Percentiles rank a stretch among this genome's conserved stretches.
phyloP scores from a whole-genome alignment of 495 filamentous ascomycete genomes.

The Aspergillus indologenus region DNA sequence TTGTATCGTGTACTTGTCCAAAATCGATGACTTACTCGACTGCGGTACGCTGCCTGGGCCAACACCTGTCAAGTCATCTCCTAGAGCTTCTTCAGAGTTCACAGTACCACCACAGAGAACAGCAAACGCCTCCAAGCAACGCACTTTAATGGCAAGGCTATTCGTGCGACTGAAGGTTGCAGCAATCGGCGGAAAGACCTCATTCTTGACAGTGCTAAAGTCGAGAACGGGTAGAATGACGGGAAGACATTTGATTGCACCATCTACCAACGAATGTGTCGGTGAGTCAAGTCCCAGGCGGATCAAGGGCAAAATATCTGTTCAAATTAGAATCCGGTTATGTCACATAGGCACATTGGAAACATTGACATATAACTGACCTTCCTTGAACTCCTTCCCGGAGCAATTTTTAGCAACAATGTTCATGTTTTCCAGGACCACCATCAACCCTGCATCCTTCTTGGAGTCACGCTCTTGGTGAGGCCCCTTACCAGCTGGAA shows the following conservation, averaged over 20 bases:
- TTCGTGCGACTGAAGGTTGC: conserved; percentile 86
- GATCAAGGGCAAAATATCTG: conserved; percentile 84
- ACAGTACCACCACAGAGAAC: conserved; percentile 76
- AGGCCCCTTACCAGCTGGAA: conserved; percentile 52
- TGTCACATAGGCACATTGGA: not conserved
- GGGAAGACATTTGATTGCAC: conserved; percentile 69
- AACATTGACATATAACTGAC: conserved; percentile 41
- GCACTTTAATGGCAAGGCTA: conserved; percentile 89
- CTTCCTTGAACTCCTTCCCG: conserved; percentile 91
- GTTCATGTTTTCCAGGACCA: conserved; percentile 77
- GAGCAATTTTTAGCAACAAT: conserved; percentile 74
- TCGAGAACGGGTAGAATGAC: conserved; percentile 77
- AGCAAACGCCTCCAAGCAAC: conserved; percentile 83
- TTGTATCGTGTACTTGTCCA: conserved; percentile 97
- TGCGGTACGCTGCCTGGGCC: conserved; percentile 49
- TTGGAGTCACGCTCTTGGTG: conserved; percentile 70
- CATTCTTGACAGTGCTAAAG: conserved; percentile 93
- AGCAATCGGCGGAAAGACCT: conserved; percentile 88
- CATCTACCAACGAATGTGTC: conserved; percentile 85
- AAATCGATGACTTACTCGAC: conserved; percentile 63
- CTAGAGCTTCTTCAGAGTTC: conserved; percentile 36
- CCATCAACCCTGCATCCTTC: conserved; percentile 85
- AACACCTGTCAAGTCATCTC: conserved; percentile 71
- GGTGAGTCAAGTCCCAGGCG: conserved; percentile 78
- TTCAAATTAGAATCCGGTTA: conserved; percentile 14